A percentile compares a stretch with the other conserved stretches of the same genome.
These are phyloP conservation scores for Murraya paniculata DNA, from an alignment of 345 rosid species.

Conservation along the genomic window DNA sequence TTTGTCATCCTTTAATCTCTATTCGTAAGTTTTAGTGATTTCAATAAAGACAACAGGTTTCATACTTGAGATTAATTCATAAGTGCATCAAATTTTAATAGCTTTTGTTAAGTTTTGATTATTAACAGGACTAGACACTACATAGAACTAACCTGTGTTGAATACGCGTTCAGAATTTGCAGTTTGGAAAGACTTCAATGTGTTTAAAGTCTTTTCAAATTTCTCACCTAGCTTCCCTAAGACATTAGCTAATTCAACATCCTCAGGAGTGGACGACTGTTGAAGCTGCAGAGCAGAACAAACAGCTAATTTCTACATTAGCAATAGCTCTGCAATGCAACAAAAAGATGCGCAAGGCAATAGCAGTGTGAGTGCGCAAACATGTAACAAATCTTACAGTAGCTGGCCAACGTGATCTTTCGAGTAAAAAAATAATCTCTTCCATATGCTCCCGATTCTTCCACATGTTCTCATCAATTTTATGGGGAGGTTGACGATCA, in stretches of 20 bases:
- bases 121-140: background rate
- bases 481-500: conserved; percentile 63
- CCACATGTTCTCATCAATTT: conserved; percentile 98
- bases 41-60: background rate
- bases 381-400: conserved; percentile 31
- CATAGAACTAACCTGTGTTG: conserved; percentile 59
- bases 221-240: conserved; percentile 36
- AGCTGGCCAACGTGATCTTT: conserved; percentile 63
- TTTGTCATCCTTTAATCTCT: background rate
- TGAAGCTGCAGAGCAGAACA: conserved; percentile 50
- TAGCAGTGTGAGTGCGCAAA: too few relatives aligned
- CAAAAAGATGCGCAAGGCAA: background rate
- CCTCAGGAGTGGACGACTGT: conserved; percentile 53
- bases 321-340: background rate
- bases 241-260: conserved; percentile 40
- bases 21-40: background rate
- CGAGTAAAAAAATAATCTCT: conserved; percentile 73
- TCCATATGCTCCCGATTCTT: conserved; percentile 89
- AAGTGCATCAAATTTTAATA: background rate
- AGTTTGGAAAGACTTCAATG: conserved; percentile 67
- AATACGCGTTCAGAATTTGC: conserved; percentile 79
- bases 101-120: background rate
- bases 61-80: background rate
- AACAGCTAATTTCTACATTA: background rate
- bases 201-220: conserved; percentile 40